phyloP scores from a whole-genome alignment of 1,284 basidiomycete genomes.

The Afroboletus lepidellus region DNA sequence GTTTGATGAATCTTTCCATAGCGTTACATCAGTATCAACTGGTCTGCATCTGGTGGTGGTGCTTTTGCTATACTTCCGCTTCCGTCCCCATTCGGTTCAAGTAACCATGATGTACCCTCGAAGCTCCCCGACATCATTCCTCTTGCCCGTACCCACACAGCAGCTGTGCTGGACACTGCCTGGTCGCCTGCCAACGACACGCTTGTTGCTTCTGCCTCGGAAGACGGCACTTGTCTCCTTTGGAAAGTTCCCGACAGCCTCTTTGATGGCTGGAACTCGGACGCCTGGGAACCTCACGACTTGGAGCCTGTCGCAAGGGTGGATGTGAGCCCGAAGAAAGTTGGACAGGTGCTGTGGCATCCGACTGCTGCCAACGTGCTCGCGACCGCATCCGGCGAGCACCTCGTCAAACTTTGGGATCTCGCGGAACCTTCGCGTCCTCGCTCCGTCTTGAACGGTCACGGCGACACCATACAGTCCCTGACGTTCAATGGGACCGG shows the following conservation, averaged over 20 bases:
- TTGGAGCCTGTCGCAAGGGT: conserved; percentile 79
- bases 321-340: conserved; percentile 77
- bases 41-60: conserved; percentile 94
- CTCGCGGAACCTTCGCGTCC: conserved; percentile 68
- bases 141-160: conserved; percentile 84
- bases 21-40: conserved; percentile 91
- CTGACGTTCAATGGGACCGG: conserved; percentile 85
- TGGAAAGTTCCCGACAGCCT: conserved; percentile 75
- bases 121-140: conserved; percentile 94
- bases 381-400: conserved; percentile 86
- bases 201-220: conserved; percentile 86
- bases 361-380: conserved; percentile 88
- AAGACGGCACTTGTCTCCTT: conserved; percentile 91
- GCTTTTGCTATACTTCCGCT: conserved; percentile 92
- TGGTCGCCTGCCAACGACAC: conserved; percentile 96
- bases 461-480: conserved; percentile 87
- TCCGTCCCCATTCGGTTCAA: conserved; percentile 67
- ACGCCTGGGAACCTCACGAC: conserved; percentile 81
- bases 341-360: conserved; percentile 94
- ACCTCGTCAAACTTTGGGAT: conserved; percentile 92
- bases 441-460: conserved; percentile 66
- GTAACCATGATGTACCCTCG: conserved; percentile 56
- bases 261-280: conserved; percentile 87
- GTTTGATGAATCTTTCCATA: conserved; percentile 28
- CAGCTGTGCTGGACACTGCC: conserved; percentile 91